A percentile compares a stretch with the other conserved stretches of the same genome.
Evolutionary conservation across 805 yeast species (phyloP).

Genomic region (Teunomyces stri): DNA sequence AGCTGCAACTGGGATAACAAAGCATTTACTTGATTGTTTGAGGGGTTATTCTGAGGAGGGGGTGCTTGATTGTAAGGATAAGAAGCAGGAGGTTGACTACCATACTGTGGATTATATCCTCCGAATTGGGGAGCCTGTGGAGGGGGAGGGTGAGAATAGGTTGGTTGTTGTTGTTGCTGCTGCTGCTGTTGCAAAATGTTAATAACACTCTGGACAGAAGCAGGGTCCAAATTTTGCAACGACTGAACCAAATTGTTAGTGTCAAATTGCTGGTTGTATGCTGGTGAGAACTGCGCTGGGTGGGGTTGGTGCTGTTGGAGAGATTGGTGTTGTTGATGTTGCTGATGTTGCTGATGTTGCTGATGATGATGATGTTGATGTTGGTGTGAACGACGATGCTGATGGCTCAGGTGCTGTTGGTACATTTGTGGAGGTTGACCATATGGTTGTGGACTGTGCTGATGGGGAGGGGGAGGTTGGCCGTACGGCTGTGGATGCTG

Average conservation of each 20-base stretch:
- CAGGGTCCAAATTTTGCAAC: slow-evolving; percentile 27
- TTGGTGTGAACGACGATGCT: not conserved
- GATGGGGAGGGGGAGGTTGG: slow-evolving; percentile 1
- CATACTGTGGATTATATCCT: slow-evolving; percentile 1
- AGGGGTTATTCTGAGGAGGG: slow-evolving; percentile 11
- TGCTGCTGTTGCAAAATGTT: slow-evolving; percentile 25
- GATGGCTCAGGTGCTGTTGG: not conserved
- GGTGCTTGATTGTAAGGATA: slow-evolving; percentile 8
- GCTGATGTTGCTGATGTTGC: not conserved
- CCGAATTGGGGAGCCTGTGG: not conserved
- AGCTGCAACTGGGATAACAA: slow-evolving; percentile 27
- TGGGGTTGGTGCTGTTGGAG: slow-evolving; percentile 4
- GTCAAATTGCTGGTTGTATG: slow-evolving; percentile 1
- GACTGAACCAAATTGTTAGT: slow-evolving; percentile 15
- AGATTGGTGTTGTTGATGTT: slow-evolving; percentile 4
- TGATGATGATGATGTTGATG: slow-evolving; percentile 5
- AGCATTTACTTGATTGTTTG: slow-evolving; percentile 25
- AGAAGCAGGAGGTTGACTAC: slow-evolving; percentile 7
- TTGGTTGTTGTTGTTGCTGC: slow-evolving; percentile 16
- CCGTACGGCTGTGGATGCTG: not conserved
- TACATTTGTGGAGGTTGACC: slow-evolving; percentile 7
- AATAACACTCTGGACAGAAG: slow-evolving; percentile 32
- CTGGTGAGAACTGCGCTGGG: not conserved
- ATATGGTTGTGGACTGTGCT: slow-evolving; percentile 1
- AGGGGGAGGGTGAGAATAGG: not conserved